Conservation (phyloP, 139 green algal species). For the Chlorella sp. region DNA sequence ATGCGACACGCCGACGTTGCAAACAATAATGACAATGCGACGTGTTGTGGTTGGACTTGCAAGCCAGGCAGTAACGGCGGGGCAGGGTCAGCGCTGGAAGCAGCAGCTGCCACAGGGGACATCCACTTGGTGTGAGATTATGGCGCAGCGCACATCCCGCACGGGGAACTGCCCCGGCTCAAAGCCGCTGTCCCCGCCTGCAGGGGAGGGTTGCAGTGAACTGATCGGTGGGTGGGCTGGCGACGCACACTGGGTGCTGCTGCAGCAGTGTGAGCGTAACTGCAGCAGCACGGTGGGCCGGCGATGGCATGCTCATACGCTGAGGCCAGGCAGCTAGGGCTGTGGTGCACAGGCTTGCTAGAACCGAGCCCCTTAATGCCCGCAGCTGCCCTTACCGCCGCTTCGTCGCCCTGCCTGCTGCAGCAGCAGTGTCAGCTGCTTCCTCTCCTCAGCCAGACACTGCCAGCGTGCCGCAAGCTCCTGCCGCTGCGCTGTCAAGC, state of each 20-base stretch:
- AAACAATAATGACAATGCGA: too few species aligned
- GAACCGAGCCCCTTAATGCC: too few species aligned
- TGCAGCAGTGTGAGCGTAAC: background rate
- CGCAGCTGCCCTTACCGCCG: background rate
- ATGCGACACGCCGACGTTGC: too few species aligned
- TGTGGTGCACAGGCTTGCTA: too few species aligned
- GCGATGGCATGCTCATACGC: too few species aligned
- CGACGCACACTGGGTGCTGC: background rate
- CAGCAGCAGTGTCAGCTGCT: background rate
- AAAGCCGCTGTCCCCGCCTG: background rate
- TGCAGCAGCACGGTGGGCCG: too few species aligned
- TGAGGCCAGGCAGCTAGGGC: too few species aligned
- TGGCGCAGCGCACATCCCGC: background rate
- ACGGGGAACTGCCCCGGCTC: background rate
- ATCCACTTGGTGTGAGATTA: background rate
- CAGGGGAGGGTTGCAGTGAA: background rate
- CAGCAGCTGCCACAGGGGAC: constrained; percentile 2
- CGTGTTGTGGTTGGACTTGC: too few species aligned
- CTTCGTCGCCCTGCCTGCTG: background rate
- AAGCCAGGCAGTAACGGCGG: too few species aligned
- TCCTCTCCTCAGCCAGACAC: background rate
- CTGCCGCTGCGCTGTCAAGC: background rate
- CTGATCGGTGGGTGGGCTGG: background rate
- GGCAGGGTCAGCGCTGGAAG: constrained; percentile 8
- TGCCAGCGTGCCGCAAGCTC: constrained; percentile 4